Conservation (phyloP, 371 early-diverging fungal species). For the Ordospora pajunii region DNA sequence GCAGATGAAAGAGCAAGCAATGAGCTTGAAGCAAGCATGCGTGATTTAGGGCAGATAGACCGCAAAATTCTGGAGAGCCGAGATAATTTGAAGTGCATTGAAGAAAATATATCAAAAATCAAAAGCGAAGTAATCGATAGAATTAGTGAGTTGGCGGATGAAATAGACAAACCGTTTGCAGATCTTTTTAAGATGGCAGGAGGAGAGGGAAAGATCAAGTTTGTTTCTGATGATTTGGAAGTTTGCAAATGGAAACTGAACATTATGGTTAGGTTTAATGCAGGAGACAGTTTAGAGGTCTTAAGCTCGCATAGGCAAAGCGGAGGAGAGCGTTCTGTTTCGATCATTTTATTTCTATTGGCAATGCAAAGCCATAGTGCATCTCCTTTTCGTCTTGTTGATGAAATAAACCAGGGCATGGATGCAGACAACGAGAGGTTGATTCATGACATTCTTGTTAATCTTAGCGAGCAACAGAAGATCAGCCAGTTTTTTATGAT, state of each 20-base stretch:
- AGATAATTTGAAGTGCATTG: background rate
- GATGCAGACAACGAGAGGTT: constrained; percentile 89
- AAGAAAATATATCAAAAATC: background rate
- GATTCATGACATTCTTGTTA: constrained; percentile 71
- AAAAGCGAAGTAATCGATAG: background rate
- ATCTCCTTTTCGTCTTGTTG: constrained; percentile 92
- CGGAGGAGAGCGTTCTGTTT: constrained; percentile 68
- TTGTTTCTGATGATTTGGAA: constrained; percentile 65
- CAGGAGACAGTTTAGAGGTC: constrained; percentile 71
- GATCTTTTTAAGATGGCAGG: constrained; percentile 35
- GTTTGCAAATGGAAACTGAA: constrained; percentile 86
- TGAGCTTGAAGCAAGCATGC: constrained; percentile 30
- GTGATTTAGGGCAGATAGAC: constrained; percentile 17
- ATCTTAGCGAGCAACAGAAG: constrained; percentile 12
- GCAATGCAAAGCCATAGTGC: constrained; percentile 74
- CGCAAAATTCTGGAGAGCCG: background rate
- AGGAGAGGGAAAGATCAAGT: constrained; percentile 45
- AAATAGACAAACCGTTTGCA: constrained; percentile 32
- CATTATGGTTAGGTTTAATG: constrained; percentile 66
- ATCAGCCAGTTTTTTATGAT: constrained; percentile 75
- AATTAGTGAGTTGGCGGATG: constrained; percentile 1
- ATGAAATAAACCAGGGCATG: constrained; percentile 99
- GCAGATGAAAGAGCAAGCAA: constrained; percentile 12
- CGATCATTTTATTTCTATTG: constrained; percentile 89
- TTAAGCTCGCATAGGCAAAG: constrained; percentile 84